A percentile compares a stretch with the other conserved stretches of the same genome.
phyloP scores from a whole-genome alignment of 305 asterid genomes.

The Fraxinus albicans region DNA sequence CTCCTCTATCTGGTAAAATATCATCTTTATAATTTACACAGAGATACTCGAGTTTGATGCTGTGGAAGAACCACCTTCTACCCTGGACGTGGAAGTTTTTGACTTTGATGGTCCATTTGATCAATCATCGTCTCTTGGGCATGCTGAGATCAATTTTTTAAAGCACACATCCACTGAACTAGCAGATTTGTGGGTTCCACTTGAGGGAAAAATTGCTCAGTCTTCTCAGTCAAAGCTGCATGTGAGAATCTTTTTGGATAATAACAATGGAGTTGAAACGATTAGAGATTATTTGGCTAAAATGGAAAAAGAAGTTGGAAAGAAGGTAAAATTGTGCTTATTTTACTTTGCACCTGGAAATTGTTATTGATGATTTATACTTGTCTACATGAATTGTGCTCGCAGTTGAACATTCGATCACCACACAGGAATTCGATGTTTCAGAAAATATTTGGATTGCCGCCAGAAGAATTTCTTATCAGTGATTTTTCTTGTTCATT shows the following conservation, averaged over 20 bases:
- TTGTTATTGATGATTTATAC: background rate
- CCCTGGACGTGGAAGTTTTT: constrained; percentile 74
- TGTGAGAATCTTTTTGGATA: constrained; percentile 75
- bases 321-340: constrained; percentile 51
- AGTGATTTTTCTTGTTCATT: constrained; percentile 84
- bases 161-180: constrained; percentile 75
- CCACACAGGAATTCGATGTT: constrained; percentile 76
- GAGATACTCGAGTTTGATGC: constrained; percentile 94
- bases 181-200: constrained; percentile 85
- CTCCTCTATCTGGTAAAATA: constrained; percentile 2
- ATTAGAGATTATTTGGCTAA: constrained; percentile 73
- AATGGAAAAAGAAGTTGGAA: constrained; percentile 91
- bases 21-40: constrained; percentile 28
- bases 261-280: constrained; percentile 80
- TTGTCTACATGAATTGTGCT: constrained; percentile 1
- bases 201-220: constrained; percentile 76
- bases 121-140: constrained; percentile 72
- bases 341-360: constrained; percentile 9
- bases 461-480: constrained; percentile 86
- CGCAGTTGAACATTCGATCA: constrained; percentile 79
- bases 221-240: constrained; percentile 73
- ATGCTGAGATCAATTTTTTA: constrained; percentile 79
- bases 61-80: constrained; percentile 84
- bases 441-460: constrained; percentile 72
- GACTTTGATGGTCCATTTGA: constrained; percentile 86